Percentiles rank a stretch among this genome's conserved stretches.
phyloP scores from a whole-genome alignment of 2,329 filamentous ascomycete genomes.

The Aspergillus calidoustus region DNA sequence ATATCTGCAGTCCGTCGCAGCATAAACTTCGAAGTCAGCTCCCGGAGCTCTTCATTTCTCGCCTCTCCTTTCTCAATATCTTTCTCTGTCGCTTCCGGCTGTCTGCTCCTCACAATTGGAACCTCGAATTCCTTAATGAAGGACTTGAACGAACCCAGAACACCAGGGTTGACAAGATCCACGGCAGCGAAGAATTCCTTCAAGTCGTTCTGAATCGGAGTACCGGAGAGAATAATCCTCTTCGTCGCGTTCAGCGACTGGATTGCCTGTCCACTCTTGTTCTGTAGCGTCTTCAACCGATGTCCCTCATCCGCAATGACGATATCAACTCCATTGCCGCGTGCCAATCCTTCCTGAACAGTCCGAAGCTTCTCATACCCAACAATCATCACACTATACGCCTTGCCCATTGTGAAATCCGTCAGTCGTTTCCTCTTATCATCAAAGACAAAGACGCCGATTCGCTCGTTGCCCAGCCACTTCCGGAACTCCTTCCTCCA shows the following conservation, averaged over 20 bases:
- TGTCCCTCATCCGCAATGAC: conserved; percentile 73
- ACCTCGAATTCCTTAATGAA: conserved; percentile 69
- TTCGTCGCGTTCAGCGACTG: conserved; percentile 65
- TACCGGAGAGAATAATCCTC: conserved; percentile 68
- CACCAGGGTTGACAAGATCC: conserved; percentile 70
- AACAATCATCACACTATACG: conserved; percentile 73
- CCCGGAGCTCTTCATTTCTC: conserved; percentile 63
- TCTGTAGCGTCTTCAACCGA: conserved; percentile 69
- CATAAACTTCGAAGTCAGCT: conserved; percentile 67
- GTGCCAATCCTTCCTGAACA: conserved; percentile 68
- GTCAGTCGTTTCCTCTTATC: conserved; percentile 64
- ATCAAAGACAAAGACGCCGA: conserved; percentile 70
- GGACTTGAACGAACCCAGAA: conserved; percentile 64
- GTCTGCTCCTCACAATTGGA: conserved; percentile 66
- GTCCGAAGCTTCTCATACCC: conserved; percentile 72
- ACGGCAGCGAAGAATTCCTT: conserved; percentile 70
- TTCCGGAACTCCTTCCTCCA: conserved; percentile 76
- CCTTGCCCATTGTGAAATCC: conserved; percentile 70
- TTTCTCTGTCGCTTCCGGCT: conserved; percentile 64
- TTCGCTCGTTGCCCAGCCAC: conserved; percentile 72
- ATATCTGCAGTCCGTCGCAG: conserved; percentile 69
- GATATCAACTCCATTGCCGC: conserved; percentile 68
- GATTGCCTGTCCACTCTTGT: conserved; percentile 69
- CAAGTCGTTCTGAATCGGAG: conserved; percentile 71
- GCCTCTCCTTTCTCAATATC: conserved; percentile 68